Conservation (phyloP, 2,329 filamentous ascomycete species). For the Aspergillus nomiae region DNA sequence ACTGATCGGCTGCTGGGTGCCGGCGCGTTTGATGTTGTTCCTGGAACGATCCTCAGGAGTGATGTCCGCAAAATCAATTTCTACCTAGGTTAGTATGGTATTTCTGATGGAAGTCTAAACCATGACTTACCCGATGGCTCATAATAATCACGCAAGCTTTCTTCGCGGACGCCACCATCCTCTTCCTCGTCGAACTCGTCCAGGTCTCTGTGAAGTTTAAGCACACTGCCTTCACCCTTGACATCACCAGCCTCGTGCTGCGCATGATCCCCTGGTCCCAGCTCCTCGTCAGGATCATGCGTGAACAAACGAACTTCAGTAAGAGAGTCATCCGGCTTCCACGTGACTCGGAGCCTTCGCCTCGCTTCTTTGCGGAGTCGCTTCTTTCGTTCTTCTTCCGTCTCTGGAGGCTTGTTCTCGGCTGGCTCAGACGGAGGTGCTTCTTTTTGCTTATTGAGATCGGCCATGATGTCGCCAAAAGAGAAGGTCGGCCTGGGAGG, state of each 20-base stretch:
- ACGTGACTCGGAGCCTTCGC: slow-evolving; percentile 62
- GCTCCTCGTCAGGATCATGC: slow-evolving; percentile 65
- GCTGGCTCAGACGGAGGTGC: slow-evolving; percentile 53
- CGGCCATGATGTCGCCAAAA: slow-evolving; percentile 52
- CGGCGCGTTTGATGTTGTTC: slow-evolving; percentile 48
- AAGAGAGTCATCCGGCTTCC: slow-evolving; percentile 60
- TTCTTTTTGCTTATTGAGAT: slow-evolving; percentile 59
- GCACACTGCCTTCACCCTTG: slow-evolving; percentile 56
- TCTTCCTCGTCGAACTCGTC: slow-evolving; percentile 64
- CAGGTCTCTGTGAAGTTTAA: slow-evolving; percentile 55
- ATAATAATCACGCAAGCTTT: slow-evolving; percentile 38
- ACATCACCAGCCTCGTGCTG: slow-evolving; percentile 62
- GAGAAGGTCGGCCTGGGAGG: slow-evolving; percentile 48
- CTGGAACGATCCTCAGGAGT: slow-evolving; percentile 34
- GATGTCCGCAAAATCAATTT: slow-evolving; percentile 43
- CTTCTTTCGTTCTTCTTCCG: slow-evolving; percentile 60
- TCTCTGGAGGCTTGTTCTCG: slow-evolving; percentile 58
- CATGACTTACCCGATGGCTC: slow-evolving; percentile 34
- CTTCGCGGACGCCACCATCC: slow-evolving; percentile 50
- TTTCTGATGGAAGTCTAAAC: background rate
- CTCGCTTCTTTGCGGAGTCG: slow-evolving; percentile 63
- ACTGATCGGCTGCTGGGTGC: slow-evolving; percentile 41
- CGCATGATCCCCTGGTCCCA: slow-evolving; percentile 60
- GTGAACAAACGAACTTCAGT: slow-evolving; percentile 61
- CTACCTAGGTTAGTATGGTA: slow-evolving; percentile 25